Base-by-base conservation (phyloP, 2,329 filamentous ascomycete species). In the Xylaria sp. region DNA sequence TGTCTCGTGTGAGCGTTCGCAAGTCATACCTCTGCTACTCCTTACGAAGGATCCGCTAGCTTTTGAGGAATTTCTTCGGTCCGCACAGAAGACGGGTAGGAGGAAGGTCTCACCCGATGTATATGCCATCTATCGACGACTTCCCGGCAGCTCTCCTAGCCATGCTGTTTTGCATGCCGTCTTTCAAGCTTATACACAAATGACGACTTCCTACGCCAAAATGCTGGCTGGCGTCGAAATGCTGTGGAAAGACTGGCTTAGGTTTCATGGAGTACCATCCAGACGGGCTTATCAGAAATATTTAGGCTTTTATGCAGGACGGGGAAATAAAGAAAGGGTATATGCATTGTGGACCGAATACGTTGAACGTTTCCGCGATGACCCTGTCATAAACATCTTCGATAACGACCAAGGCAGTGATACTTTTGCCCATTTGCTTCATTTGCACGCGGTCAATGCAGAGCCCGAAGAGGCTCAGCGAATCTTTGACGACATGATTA, bases 371-470 rank as follows among this genome's bases (percentile, higher is more conserved):
- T 81, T 78, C 35, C 52, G 54, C 4, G 59, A 68, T 37, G 75
- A 78, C 1, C 68, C 75, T 11, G 51, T 60, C 19, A 73, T 75
- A 1, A 68, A 77, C 9, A 67, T 77, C 11, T 60, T 79, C 7
- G 65, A 69, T 23, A 67, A 70, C 4, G 69, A 76, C 8, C 64
- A 70, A 37, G 69, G 73, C 3, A 72, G 76, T 2, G 75, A 76
- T 33, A 79, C 75, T 3, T 81, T 87, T 65, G 73, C 81, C n/a
- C 85, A 87, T 47, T 78, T 93, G 2, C 80, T 96, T 42, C 87
- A 90, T 67, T 90, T 89, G 0, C 87, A 94, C 76, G 89, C 92
- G 1, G 84, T 86, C 60, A 80, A 86, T 52, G 90, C 88, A 2
- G 87, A 96, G 67, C 74, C 89, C 0, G 72, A 78, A 3, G 80